Evolutionary conservation across 1,284 basidiomycete genomes (phyloP), one percentile per base, ranked within the genome.

Genomic region (Earliella scabrosa): DNA sequence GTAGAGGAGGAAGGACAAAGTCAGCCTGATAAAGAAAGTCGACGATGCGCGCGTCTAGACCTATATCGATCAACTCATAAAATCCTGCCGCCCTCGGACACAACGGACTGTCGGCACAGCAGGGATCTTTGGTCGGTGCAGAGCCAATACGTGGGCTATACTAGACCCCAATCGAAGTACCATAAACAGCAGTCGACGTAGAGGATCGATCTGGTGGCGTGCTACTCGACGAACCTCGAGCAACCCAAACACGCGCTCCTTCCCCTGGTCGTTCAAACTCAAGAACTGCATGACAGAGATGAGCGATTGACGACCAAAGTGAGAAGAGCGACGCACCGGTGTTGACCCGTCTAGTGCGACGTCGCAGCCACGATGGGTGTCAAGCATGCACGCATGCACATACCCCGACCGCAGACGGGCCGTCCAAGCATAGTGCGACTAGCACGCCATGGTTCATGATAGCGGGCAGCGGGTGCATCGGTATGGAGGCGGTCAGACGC

Each of bases 401-500:
- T 48, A 14, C 2, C 21, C 88, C 87, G 66, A 92, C 92, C 18
- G 86, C 77, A 1, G 84, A 76, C 3, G 90, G 88, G 63, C 92
- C 90, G 65, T 92, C 90, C 4, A 86, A 89, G 64, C 78, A 83
- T 2, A 92, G 75, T 0, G 83, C 83, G 8, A 92, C 82, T 8
- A 84, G 82, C 3, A 91, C 78, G 3, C 89, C 87, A 52, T 88
- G 75, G 66, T 89, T 90, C 48, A 92, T 68, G 46, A 91, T 68
- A n/a, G 82, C 76, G 0, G 87, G 85, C 16, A 90, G 73, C 4
- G 87, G 87, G 65, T 90, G 88, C 79, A 85, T 87, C 1, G 83
- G 85, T 82, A 90, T 89, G 7, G 88, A 89, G 16, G 86, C 83
- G 9, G 87, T 86, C 53, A 89, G 71, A 29, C 87, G 82, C 86